A percentile compares a stretch with the other conserved stretches of the same genome.
Evolutionary conservation across 768 basidiomycete species (phyloP).

Genomic region (Fistulinella prunicolor): DNA sequence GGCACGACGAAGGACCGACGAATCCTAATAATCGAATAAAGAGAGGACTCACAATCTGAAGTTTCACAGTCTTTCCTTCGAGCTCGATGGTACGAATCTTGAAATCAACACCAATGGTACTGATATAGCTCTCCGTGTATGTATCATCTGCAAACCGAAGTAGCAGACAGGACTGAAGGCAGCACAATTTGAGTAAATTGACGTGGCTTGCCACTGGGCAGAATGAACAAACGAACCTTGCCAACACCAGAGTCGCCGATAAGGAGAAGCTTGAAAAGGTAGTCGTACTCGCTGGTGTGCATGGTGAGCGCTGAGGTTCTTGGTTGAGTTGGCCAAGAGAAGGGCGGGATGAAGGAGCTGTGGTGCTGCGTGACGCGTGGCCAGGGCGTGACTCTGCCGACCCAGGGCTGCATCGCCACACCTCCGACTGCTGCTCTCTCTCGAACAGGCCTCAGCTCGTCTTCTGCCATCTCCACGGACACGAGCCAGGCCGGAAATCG

Average conservation of each 20-base stretch:
- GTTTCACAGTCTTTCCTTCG: constrained; percentile 97
- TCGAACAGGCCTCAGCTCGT: constrained; percentile 4
- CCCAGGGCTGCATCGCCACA: constrained; percentile 25
- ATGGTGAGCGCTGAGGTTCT: constrained; percentile 44
- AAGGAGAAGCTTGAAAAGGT: constrained; percentile 93
- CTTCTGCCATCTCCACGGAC: too few relatives aligned
- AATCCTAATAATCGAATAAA: constrained; percentile 1
- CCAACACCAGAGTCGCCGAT: constrained; percentile 96
- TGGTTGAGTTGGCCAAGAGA: constrained; percentile 30
- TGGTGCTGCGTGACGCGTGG: constrained; percentile 34
- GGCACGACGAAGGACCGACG: neutral
- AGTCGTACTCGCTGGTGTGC: constrained; percentile 95
- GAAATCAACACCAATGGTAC: constrained; percentile 97
- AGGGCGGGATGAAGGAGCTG: constrained; percentile 34
- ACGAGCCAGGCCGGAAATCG: too few relatives aligned
- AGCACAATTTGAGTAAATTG: constrained; percentile 23
- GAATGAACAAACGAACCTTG: constrained; percentile 65
- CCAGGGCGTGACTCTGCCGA: constrained; percentile 29
- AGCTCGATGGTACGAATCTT: constrained; percentile 99
- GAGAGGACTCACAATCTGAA: constrained; percentile 82
- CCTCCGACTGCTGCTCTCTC: constrained; percentile 7
- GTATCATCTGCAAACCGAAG: constrained; percentile 95
- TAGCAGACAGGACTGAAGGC: constrained; percentile 79
- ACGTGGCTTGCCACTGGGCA: constrained; percentile 14
- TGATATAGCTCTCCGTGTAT: constrained; percentile 96